Base-by-base conservation (phyloP, 2,329 filamentous ascomycete genomes). In the Cercospora nicotianae region DNA sequence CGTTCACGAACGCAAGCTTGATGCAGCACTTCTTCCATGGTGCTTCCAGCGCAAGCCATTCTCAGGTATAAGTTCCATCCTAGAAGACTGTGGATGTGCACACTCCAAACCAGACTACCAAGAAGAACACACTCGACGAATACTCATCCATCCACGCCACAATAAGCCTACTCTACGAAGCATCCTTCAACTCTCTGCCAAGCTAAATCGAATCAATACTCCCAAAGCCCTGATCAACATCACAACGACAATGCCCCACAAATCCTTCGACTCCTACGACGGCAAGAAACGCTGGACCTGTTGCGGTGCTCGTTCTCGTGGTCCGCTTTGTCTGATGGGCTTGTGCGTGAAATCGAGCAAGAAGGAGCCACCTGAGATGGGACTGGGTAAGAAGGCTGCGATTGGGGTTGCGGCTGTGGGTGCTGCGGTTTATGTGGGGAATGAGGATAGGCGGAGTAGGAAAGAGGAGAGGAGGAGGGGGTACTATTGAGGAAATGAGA, bases 201-300 rank as follows among this genome's bases (percentile, higher is more conserved):
- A 18, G 2, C 53, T 5, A n/a, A 57, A 36, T 36, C 33, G 5
- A 16, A 36, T 4, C 4, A 13, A 36, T 36, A 36, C 33, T 36
- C 48, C 13, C 48, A 60, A 39, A 10, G 42, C 20, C 30, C 12
- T 23, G 28, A 18, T 33, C 20, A 28, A 26, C 18, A 26, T 9
- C 10, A 16, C 12, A 53, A 53, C 48, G 5, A 13, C 12, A 53
- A 63, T 63, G 60, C 20, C 60, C 31, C 23, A n/a, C 39, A 30
- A 53, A 36, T 53, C 45, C n/a, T 63, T 31, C n/a, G 28, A 36
- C 45, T 51, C 23, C 45, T 20, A 39, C 60, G 60, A 63, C 30
- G 60, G 60, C 42, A 16, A 63, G 3, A 63, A 63, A n/a, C 60
- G 60, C 8, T 63, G 60, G 60, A 51, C 23, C 2, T 63, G 60